A percentile compares a stretch with the other conserved stretches of the same genome.
Conservation (phyloP, 2,329 filamentous ascomycete genomes). For the Cordyceps tenuipes region DNA sequence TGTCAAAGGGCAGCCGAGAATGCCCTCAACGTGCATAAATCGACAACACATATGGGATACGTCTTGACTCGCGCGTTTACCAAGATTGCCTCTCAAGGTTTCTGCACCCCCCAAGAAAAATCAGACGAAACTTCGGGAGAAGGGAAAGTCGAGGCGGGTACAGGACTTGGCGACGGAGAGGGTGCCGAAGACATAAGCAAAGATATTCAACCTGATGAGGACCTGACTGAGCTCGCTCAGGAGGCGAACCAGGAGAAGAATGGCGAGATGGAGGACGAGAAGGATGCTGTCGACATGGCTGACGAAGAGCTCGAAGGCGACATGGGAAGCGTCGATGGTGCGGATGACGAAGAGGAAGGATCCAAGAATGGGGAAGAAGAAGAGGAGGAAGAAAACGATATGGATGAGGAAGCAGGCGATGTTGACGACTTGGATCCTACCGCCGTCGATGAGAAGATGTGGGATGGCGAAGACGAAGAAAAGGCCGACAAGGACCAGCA, state of each 20-base stretch:
- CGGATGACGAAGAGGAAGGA: conserved; percentile 52
- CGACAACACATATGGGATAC: conserved; percentile 66
- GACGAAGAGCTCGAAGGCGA: conserved; percentile 88
- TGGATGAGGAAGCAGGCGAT: conserved; percentile 84
- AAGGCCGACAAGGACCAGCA: conserved; percentile 77
- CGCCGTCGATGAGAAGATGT: conserved; percentile 96
- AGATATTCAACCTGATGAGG: conserved; percentile 88
- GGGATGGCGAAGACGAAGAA: conserved; percentile 73
- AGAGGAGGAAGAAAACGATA: conserved; percentile 60
- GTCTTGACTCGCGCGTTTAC: conserved; percentile 69
- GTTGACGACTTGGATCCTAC: conserved; percentile 85
- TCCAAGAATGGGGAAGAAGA: conserved; percentile 56
- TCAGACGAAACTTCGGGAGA: conserved; percentile 61
- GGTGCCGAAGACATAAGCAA: conserved; percentile 97
- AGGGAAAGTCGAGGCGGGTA: conserved; percentile 82
- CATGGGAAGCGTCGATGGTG: conserved; percentile 55
- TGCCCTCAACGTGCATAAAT: conserved; percentile 57
- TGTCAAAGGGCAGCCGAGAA: conserved; percentile 49
- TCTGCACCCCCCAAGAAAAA: conserved; percentile 83
- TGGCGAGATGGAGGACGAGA: conserved; percentile 65
- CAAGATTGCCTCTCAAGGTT: conserved; percentile 74
- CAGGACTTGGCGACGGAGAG: conserved; percentile 88
- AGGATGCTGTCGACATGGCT: conserved; percentile 87
- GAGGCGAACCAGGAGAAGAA: conserved; percentile 61
- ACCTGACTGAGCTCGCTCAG: conserved; percentile 83